These are phyloP conservation scores for Brassica incana DNA, from an alignment of 345 rosid species.

Conservation along the genomic window DNA sequence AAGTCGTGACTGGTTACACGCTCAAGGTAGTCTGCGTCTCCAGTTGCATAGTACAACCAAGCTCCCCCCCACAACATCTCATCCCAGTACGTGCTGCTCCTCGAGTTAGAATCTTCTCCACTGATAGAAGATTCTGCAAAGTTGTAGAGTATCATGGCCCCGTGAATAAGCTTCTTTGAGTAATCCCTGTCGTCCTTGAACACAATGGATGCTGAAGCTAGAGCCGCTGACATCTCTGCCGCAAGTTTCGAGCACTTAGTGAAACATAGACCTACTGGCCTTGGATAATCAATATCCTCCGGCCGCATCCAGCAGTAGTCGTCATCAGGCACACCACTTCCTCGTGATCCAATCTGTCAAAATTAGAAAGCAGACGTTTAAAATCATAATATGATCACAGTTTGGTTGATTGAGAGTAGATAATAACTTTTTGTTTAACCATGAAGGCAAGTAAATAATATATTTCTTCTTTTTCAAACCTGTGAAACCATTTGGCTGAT, in stretches of 20 bases:
- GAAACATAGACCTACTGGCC: no score
- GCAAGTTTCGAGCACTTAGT: slow-evolving; percentile 30
- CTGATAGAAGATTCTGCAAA: slow-evolving; percentile 42
- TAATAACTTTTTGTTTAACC: no score
- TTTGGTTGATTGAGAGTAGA: no score
- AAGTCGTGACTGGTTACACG: slow-evolving; percentile 56
- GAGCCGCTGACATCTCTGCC: slow-evolving; percentile 90
- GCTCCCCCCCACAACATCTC: slow-evolving; percentile 87
- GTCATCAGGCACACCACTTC: no score
- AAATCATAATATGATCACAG: no score
- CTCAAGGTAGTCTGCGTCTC: slow-evolving; percentile 61
- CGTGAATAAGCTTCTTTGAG: slow-evolving; percentile 75
- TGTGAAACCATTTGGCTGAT: no score
- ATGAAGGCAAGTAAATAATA: no score
- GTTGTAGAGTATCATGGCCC: slow-evolving; percentile 62
- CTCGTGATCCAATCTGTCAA: no score
- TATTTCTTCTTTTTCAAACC: no score
- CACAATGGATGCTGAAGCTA: slow-evolving; percentile 91
- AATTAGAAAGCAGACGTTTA: no score
- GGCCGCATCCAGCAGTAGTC: no score
- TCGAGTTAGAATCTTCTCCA: slow-evolving; percentile 57
- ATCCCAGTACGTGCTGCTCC: slow-evolving; percentile 58
- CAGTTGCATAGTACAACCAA: slow-evolving; percentile 94
- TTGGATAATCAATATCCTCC: no score
- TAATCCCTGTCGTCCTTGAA: slow-evolving; percentile 81